phyloP scores from a whole-genome alignment of 345 rosid genomes.

The Salix dunnii region DNA sequence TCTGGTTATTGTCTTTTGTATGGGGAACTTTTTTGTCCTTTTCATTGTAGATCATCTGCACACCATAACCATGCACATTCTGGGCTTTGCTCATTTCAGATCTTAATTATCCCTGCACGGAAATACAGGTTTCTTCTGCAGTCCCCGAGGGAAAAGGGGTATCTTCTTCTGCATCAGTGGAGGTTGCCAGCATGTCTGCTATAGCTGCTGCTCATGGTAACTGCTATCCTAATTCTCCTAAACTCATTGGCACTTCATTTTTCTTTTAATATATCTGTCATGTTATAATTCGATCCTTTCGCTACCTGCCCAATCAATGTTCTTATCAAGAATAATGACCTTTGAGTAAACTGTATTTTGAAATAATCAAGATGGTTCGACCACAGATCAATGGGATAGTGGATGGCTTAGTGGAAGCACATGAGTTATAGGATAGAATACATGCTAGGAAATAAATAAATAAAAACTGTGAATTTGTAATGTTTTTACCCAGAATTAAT shows the following conservation, averaged over 20 bases:
- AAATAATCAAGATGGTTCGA: neutral
- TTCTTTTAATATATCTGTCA: neutral
- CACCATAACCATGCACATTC: neutral
- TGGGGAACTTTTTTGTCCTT: neutral
- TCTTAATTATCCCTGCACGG: constrained; percentile 12
- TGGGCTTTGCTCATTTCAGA: neutral
- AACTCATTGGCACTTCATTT: neutral
- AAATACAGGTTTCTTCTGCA: constrained; percentile 83
- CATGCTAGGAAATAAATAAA: neutral
- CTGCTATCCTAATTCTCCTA: neutral
- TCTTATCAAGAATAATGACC: neutral
- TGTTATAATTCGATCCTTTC: too few relatives aligned
- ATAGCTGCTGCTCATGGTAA: constrained; percentile 94
- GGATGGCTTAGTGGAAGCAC: neutral
- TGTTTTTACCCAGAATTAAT: neutral
- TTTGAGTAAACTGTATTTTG: neutral
- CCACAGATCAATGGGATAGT: neutral
- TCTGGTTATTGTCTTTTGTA: too few relatives aligned
- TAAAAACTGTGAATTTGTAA: neutral
- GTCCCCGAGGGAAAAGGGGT: constrained; percentile 99
- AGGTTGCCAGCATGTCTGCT: constrained; percentile 98
- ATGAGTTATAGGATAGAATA: neutral
- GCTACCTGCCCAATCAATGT: neutral
- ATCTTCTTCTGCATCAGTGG: constrained; percentile 96
- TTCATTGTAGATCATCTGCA: neutral